Conservation (phyloP, 176 grass and related monocot species). For the Microstegium vimineum region DNA sequence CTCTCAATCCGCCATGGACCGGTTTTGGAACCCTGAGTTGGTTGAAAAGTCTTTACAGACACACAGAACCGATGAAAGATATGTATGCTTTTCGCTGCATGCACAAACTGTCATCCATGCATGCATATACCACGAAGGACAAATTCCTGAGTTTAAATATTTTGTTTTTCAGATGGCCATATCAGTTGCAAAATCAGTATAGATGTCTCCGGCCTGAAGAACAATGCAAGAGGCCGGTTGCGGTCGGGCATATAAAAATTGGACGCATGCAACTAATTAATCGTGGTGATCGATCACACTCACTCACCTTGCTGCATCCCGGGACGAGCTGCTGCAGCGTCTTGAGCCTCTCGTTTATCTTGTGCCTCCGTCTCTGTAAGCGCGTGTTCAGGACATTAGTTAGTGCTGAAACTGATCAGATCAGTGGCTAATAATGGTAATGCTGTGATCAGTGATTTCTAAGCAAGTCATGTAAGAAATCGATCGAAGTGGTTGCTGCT, state of each 20-base stretch:
- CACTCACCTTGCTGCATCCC: constrained; percentile 27
- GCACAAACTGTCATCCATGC: not conserved
- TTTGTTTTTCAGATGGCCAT: not conserved
- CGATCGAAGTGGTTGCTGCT: too few species aligned
- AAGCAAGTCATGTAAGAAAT: too few species aligned
- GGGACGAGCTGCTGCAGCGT: constrained; percentile 28
- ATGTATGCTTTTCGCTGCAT: not conserved
- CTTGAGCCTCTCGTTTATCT: constrained; percentile 20
- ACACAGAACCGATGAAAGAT: too few species aligned
- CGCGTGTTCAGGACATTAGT: not conserved
- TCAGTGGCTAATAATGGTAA: not conserved
- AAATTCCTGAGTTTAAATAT: not conserved
- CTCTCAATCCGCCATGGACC: not conserved
- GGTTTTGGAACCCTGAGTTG: not conserved
- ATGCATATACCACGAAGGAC: not conserved
- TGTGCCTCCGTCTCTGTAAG: constrained; percentile 21
- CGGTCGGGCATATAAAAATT: not conserved
- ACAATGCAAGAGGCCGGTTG: not conserved
- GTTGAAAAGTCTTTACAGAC: not conserved
- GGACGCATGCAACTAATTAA: not conserved
- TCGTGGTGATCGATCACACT: not conserved
- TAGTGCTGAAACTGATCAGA: not conserved
- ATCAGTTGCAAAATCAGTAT: not conserved
- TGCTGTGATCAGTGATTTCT: not conserved
- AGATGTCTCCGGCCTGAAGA: not conserved